phyloP scores from a whole-genome alignment of 768 basidiomycete genomes.

The Auriculariales sp. region DNA sequence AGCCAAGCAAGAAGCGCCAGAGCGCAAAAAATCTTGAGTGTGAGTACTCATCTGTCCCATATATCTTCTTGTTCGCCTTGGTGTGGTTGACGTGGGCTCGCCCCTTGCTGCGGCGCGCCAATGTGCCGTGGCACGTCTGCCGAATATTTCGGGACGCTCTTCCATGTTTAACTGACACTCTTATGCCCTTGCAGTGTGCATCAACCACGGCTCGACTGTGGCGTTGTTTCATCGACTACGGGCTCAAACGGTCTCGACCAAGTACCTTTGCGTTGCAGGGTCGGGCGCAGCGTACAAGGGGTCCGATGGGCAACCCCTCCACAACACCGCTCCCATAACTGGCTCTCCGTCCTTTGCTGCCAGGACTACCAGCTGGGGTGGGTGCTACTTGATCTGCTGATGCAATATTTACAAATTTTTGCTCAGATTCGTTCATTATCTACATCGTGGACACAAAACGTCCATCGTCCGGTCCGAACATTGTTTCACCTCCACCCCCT shows the following conservation, averaged over 20 bases:
- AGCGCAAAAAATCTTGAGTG: constrained; percentile 86
- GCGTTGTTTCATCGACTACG: constrained; percentile 92
- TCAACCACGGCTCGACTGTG: constrained; percentile 90
- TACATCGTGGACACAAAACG: constrained; percentile 97
- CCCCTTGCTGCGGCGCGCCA: background rate
- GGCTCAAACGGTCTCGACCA: constrained; percentile 90
- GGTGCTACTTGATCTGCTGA: constrained; percentile 13
- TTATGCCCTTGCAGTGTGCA: constrained; percentile 47
- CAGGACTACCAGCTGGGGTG: constrained; percentile 81
- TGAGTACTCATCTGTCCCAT: constrained; percentile 41
- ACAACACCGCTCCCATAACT: constrained; percentile 65
- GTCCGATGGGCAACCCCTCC: constrained; percentile 76
- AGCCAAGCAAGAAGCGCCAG: constrained; percentile 93
- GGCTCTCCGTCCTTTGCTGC: constrained; percentile 79
- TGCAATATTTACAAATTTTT: constrained; percentile 7
- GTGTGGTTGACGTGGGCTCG: constrained; percentile 6
- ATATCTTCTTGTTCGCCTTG: constrained; percentile 10
- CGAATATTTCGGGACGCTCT: background rate
- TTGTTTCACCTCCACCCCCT: constrained; percentile 68
- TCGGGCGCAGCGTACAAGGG: constrained; percentile 86
- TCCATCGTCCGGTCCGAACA: constrained; percentile 62
- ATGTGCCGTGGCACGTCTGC: background rate
- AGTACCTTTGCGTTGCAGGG: constrained; percentile 91
- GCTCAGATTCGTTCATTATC: constrained; percentile 80
- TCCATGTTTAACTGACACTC: constrained; percentile 1